These are phyloP conservation scores for Mortierella claussenii DNA, from an alignment of 192 early-diverging fungal genomes.

Conservation along the genomic window DNA sequence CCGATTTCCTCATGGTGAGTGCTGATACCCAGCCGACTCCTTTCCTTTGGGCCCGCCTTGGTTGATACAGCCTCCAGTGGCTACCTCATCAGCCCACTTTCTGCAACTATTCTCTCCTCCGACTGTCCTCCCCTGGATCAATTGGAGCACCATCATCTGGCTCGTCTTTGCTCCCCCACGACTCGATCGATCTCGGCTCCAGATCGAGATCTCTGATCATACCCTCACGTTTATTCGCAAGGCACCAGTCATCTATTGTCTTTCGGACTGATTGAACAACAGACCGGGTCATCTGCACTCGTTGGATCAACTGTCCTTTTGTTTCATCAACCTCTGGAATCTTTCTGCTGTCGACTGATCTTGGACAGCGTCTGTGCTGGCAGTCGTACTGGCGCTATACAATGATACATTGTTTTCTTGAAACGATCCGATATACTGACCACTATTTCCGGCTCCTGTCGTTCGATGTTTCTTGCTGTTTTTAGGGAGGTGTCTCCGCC, in stretches of 20 bases:
- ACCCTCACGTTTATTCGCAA: too few relatives aligned
- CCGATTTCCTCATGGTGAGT: conserved; percentile 74
- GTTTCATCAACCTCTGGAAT: too few relatives aligned
- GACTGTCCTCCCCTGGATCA: neutral
- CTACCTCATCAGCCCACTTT: too few relatives aligned
- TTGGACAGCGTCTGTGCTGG: too few relatives aligned
- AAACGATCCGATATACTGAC: neutral
- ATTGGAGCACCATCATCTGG: neutral
- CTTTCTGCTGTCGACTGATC: too few relatives aligned
- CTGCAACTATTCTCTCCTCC: neutral
- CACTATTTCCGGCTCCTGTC: neutral
- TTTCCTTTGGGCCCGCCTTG: too few relatives aligned
- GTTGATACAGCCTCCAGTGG: too few relatives aligned
- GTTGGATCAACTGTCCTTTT: neutral
- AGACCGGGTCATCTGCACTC: neutral
- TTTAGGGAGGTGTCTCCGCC: conserved; percentile 90
- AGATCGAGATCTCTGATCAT: neutral
- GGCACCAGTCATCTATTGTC: too few relatives aligned
- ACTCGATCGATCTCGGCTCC: neutral
- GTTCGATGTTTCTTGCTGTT: neutral
- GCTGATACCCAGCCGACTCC: neutral
- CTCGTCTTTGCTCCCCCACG: neutral
- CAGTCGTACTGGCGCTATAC: neutral
- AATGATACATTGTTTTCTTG: neutral
- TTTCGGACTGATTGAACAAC: too few relatives aligned